Base-by-base conservation (phyloP, 2,329 filamentous ascomycete genomes). In the Arthrobotrys pseudoclavata region DNA sequence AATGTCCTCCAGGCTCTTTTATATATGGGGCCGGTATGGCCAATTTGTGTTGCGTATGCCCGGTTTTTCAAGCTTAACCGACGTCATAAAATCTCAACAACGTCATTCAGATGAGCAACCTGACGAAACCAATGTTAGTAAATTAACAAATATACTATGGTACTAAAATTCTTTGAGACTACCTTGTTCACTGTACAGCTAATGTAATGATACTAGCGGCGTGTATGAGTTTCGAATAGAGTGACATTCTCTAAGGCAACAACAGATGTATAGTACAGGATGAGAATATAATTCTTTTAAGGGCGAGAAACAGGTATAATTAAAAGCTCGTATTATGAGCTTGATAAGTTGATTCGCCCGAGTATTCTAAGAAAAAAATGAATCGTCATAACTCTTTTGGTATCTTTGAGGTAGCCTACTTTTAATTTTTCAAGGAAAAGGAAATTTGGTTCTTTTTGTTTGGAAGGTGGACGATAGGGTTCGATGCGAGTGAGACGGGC, bases 81-180 rank as follows among this genome's bases (percentile, higher is more conserved):
- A 71, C 68, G 68, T 71, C 68, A 71, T 71, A 29, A 12, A 31
- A 18, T 42, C 24, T 6, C 4, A 40, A 66, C 1, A 40, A 66
- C 61, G 61, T 52, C 61, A 31, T 37, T 18, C 7, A 26, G 15
- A 40, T n/a, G 22, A 22, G 22, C 6, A 15, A 1, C 22, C 37
- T 12, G 15, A 15, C 10, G 10, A 15, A 40, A 40, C 4, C 4
- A 5, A 40, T 7, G 6, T 13, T 9, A 2, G 6, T 10, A 9
- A 37, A 3, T 37, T 10, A 12, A 37, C 12, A 9, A 15, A 40
- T n/a, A n/a, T n/a, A 40, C 2, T n/a, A 15, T 40, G 13, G 4
- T 40, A 40, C 12, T 40, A 40, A 9, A 15, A 1, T 12, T 40
- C 37, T 40, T n/a, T n/a, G n/a, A n/a, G n/a, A n/a, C n/a, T n/a